phyloP scores from a whole-genome alignment of 2,329 filamentous ascomycete genomes.

The Hymenoscyphus scutula region DNA sequence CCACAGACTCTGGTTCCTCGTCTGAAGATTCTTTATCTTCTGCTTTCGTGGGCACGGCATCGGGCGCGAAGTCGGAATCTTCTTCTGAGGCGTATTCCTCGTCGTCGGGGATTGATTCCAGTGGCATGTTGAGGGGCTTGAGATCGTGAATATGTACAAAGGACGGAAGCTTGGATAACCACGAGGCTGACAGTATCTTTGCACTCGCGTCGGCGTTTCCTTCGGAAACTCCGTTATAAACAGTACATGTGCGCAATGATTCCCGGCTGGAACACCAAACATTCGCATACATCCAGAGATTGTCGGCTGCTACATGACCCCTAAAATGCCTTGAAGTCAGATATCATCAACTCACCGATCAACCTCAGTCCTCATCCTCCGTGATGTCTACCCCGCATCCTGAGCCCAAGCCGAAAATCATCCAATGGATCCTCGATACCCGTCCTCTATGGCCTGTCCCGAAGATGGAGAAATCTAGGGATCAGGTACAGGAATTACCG shows the following conservation, averaged over 20 bases:
- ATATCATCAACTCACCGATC: neutral
- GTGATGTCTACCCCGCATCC: neutral
- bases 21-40: too few species aligned
- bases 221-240: too few species aligned
- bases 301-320: too few species aligned
- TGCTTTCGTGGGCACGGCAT: constrained; percentile 43
- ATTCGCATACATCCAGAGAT: too few species aligned
- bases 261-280: too few species aligned
- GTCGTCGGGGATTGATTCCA: constrained; percentile 31
- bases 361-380: neutral
- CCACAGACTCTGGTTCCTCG: too few species aligned
- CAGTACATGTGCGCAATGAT: too few species aligned
- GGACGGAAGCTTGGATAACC: neutral
- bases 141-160: neutral
- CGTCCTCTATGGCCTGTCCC: constrained; percentile 52
- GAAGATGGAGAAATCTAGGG: constrained; percentile 37
- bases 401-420: constrained; percentile 39
- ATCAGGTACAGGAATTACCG: constrained; percentile 38
- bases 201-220: neutral
- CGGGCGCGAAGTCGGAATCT: constrained; percentile 72
- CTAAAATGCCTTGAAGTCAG: neutral
- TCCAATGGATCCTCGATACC: constrained; percentile 64
- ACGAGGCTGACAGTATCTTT: neutral
- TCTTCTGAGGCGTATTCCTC: constrained; percentile 67
- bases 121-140: constrained; percentile 29